These are phyloP conservation scores for Kurtzmaniella quercitrusa DNA, from an alignment of 1,139 yeast genomes.

Conservation along the genomic window DNA sequence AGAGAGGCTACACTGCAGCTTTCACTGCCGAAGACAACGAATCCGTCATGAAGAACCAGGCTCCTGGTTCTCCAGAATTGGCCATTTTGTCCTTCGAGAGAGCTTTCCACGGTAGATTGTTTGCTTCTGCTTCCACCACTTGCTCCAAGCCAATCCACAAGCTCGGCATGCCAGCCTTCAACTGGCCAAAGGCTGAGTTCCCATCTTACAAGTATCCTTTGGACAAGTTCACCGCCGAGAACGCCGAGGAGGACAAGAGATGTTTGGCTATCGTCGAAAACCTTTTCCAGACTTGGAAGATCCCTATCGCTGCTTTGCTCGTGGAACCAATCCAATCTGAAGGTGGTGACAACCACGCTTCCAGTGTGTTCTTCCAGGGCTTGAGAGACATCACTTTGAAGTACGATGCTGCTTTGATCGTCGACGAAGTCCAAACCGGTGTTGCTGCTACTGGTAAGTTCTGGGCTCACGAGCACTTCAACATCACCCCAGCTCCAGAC, in stretches of 20 bases:
- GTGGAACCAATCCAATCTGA: slow-evolving; percentile 83
- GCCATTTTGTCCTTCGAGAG: slow-evolving; percentile 69
- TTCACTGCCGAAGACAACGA: slow-evolving; percentile 59
- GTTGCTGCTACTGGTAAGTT: slow-evolving; percentile 80
- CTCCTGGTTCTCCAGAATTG: slow-evolving; percentile 74
- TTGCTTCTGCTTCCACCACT: slow-evolving; percentile 75
- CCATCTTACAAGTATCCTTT: slow-evolving; percentile 74
- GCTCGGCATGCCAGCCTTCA: slow-evolving; percentile 77
- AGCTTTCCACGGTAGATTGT: slow-evolving; percentile 80
- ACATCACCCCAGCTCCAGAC: slow-evolving; percentile 69
- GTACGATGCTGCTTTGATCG: slow-evolving; percentile 64
- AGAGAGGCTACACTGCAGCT: slow-evolving; percentile 46
- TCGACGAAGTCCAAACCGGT: slow-evolving; percentile 87
- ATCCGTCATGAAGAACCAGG: slow-evolving; percentile 60
- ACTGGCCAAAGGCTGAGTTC: slow-evolving; percentile 85
- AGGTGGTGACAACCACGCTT: slow-evolving; percentile 86
- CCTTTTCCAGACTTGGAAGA: slow-evolving; percentile 50
- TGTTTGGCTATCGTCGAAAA: slow-evolving; percentile 59
- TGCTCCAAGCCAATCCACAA: slow-evolving; percentile 82
- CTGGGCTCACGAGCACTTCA: slow-evolving; percentile 87
- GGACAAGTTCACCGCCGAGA: slow-evolving; percentile 49
- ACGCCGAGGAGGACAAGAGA: slow-evolving; percentile 61
- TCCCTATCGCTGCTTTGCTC: slow-evolving; percentile 72
- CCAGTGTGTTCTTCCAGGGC: slow-evolving; percentile 71
- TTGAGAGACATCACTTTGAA: slow-evolving; percentile 66